Evolutionary conservation across 2,329 filamentous ascomycete species (phyloP), one percentile per base, ranked within the genome.

Genomic region (Alternaria arborescens): DNA sequence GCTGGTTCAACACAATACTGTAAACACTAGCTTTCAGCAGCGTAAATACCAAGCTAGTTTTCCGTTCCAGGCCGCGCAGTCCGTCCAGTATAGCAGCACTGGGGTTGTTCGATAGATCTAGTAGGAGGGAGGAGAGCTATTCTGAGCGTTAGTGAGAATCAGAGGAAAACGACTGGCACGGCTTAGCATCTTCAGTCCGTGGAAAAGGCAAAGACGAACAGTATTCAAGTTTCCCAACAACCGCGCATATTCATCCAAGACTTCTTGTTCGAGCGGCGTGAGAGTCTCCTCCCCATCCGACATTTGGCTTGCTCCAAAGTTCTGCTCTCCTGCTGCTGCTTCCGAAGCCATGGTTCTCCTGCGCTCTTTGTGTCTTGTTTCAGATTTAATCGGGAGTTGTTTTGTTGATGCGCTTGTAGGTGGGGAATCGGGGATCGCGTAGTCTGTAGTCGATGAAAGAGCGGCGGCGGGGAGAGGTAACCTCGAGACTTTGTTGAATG

Each of bases 21-120:
- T 99, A 99, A 66, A 99, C 95, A 79, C 94, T 98, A 18, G 95
- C 94, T 83, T 99, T 99, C 76, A 99, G 86, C 76, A 98, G 81
- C 64, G 95, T 99, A 80, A 97, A 98, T 22, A 97, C 94, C 55
- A 97, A 84, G 69, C 93, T 93, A 43, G 94, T 97, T 84, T 98
- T 97, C 71, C 95, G 86, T 83, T 99, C 95, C 55, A 99, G 84
- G 43, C 94, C 89, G 55, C 95, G 85, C 70, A 99, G 84, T 8
- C 92, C 90, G 78, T 99, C 93, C 54, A 96, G 85, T 58, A 96
- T 94, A 68, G 91, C 92, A 7, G 91, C 90, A 16, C 79, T 81
- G 7, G 83, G 82, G 14, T 76, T 77, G 22, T 92, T 90, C 0
- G 94, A 91, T 26, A 88, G 86, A 44, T 87, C 85, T 18, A 87